These are phyloP conservation scores for Globisporangium lucens DNA, from an alignment of 352 stramenopile genomes.

Conservation along the genomic window DNA sequence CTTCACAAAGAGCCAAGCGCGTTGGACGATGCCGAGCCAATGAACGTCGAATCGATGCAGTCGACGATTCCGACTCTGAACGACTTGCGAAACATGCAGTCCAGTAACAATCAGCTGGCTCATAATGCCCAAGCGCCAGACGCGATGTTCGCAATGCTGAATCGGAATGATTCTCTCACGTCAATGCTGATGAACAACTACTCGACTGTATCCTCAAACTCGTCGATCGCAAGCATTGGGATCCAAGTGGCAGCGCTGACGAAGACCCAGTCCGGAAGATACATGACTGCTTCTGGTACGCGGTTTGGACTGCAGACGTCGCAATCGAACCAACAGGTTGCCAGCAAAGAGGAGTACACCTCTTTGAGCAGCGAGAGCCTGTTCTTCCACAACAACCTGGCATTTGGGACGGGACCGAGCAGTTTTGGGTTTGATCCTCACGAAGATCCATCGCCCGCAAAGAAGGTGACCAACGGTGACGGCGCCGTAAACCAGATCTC, in stretches of 20 bases:
- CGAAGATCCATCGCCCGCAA: not conserved
- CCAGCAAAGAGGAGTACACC: not conserved
- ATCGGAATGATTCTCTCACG: conserved; percentile 15
- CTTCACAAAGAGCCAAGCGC: conserved; percentile 5
- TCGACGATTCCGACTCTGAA: conserved; percentile 1
- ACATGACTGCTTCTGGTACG: conserved; percentile 9
- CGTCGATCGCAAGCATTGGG: conserved; percentile 18
- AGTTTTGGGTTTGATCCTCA: conserved; percentile 9
- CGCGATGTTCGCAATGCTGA: conserved; percentile 11
- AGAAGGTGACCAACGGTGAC: not conserved
- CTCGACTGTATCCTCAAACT: conserved; percentile 17
- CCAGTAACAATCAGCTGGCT: conserved; percentile 13
- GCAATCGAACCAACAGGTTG: conserved; percentile 8
- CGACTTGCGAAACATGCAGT: conserved; percentile 1
- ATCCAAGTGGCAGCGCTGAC: conserved; percentile 17
- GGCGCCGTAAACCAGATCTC: not conserved
- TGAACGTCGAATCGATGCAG: not conserved
- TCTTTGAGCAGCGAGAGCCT: conserved; percentile 17
- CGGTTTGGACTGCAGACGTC: not conserved
- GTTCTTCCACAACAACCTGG: conserved; percentile 13
- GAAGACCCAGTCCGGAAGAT: conserved; percentile 7
- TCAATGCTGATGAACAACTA: conserved; percentile 15
- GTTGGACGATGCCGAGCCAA: not conserved
- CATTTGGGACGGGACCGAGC: not conserved
- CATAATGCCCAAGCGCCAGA: conserved; percentile 4